Conservation (phyloP, 129 eudicot species). For the Lonicera japonica region DNA sequence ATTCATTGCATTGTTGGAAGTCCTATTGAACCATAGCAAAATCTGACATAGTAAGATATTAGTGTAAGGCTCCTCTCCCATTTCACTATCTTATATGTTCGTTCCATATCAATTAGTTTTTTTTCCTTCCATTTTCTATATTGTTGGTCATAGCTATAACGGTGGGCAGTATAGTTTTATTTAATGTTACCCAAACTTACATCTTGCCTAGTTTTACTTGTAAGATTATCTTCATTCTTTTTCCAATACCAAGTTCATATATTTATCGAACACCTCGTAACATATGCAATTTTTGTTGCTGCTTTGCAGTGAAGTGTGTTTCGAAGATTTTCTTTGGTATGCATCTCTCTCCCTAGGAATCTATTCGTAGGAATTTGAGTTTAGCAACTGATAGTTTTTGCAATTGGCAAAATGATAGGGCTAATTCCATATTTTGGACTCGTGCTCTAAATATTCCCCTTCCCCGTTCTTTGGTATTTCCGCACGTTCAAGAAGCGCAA, state of each 20-base stretch:
- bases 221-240: not conserved
- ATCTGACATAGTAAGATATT: not conserved
- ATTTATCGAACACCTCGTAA: conserved; percentile 1
- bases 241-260: not conserved
- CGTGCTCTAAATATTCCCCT: conserved; percentile 93
- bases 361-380: not conserved
- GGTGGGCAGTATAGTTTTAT: not conserved
- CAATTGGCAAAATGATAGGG: conserved; percentile 40
- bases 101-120: too few species aligned
- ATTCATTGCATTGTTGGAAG: not conserved
- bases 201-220: too few species aligned
- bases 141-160: not conserved
- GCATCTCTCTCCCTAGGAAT: conserved; percentile 8
- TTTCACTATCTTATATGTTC: not conserved
- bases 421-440: conserved; percentile 97
- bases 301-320: conserved; percentile 63
- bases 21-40: not conserved
- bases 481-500: conserved; percentile 38
- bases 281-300: conserved; percentile 9
- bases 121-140: not conserved
- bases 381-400: conserved; percentile 9
- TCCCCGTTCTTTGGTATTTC: conserved; percentile 66
- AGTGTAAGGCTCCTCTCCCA: not conserved
- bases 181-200: not conserved
- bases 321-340: conserved; percentile 88